Conservation (phyloP, 1,284 basidiomycete genomes). For the Sanghuangporus weigelae region DNA sequence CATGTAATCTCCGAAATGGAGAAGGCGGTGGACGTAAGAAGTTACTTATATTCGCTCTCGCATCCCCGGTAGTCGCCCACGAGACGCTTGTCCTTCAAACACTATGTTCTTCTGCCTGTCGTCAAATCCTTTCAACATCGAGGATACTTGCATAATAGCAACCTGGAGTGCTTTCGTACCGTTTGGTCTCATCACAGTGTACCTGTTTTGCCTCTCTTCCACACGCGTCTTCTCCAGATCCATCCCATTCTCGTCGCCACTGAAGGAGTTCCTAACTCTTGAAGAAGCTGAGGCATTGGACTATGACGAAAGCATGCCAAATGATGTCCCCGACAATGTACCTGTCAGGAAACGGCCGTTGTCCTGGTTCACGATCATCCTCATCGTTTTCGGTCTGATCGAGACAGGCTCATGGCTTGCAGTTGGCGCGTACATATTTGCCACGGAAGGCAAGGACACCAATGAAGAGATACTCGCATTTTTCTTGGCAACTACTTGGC, state of each 20-base stretch:
- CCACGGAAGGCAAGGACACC: slow-evolving; percentile 23
- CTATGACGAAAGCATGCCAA: slow-evolving; percentile 17
- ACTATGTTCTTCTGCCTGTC: background rate
- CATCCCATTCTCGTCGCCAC: slow-evolving; percentile 30
- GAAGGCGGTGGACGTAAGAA: too few species aligned
- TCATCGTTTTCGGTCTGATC: slow-evolving; percentile 44
- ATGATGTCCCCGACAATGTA: background rate
- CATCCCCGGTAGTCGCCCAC: too few species aligned
- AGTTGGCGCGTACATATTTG: slow-evolving; percentile 38
- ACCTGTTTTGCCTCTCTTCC: slow-evolving; percentile 34
- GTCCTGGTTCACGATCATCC: slow-evolving; percentile 51
- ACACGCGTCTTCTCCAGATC: slow-evolving; percentile 26
- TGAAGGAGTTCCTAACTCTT: slow-evolving; percentile 49
- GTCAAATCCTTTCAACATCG: slow-evolving; percentile 37
- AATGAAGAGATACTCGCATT: slow-evolving; percentile 30
- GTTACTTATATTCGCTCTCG: too few species aligned
- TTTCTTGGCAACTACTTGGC: slow-evolving; percentile 47
- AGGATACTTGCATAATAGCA: slow-evolving; percentile 45
- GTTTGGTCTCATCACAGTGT: slow-evolving; percentile 38
- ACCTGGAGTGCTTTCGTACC: slow-evolving; percentile 54
- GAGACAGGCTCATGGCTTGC: slow-evolving; percentile 48
- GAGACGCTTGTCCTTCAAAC: background rate
- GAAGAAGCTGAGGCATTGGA: slow-evolving; percentile 54
- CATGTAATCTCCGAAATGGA: too few species aligned
- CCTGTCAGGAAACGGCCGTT: slow-evolving; percentile 22